These are phyloP conservation scores for Collybiopsis confluens DNA, from an alignment of 768 basidiomycete species.

Conservation along the genomic window DNA sequence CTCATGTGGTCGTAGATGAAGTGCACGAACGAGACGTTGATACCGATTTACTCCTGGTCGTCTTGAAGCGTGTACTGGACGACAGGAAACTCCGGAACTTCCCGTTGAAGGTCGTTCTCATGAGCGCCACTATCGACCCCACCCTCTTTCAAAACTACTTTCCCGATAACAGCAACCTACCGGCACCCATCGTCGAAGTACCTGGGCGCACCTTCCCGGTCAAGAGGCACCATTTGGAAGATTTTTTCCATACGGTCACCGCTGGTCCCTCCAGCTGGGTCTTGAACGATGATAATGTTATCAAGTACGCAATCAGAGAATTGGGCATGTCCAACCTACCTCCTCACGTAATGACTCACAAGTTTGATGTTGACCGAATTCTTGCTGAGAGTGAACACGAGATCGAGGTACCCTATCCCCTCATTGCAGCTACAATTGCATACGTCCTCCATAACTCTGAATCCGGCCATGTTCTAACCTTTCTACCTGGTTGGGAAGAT, in stretches of 20 bases:
- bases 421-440: slow-evolving; percentile 78
- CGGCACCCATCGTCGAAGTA: slow-evolving; percentile 70
- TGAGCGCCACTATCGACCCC: slow-evolving; percentile 96
- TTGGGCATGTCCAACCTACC: slow-evolving; percentile 31
- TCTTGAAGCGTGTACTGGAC: slow-evolving; percentile 76
- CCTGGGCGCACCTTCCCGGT: slow-evolving; percentile 95
- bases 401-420: slow-evolving; percentile 73
- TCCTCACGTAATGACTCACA: slow-evolving; percentile 22
- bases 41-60: slow-evolving; percentile 85
- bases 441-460: slow-evolving; percentile 70
- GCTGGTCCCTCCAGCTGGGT: slow-evolving; percentile 53
- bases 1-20: slow-evolving; percentile 92
- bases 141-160: slow-evolving; percentile 89
- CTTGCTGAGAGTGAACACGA: slow-evolving; percentile 35
- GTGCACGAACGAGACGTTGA: slow-evolving; percentile 95
- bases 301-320: slow-evolving; percentile 70
- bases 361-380: slow-evolving; percentile 11
- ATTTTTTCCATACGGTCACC: slow-evolving; percentile 55
- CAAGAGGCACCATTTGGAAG: slow-evolving; percentile 73
- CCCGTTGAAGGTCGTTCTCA: slow-evolving; percentile 82
- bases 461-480: slow-evolving; percentile 86
- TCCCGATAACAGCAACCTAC: slow-evolving; percentile 50
- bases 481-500: slow-evolving; percentile 93
- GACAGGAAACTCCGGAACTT: slow-evolving; percentile 67
- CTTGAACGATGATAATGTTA: slow-evolving; percentile 63